A percentile compares a stretch with the other conserved stretches of the same genome.
Conservation (phyloP, 192 early-diverging fungal genomes). For the Chytriomyces confervae region DNA sequence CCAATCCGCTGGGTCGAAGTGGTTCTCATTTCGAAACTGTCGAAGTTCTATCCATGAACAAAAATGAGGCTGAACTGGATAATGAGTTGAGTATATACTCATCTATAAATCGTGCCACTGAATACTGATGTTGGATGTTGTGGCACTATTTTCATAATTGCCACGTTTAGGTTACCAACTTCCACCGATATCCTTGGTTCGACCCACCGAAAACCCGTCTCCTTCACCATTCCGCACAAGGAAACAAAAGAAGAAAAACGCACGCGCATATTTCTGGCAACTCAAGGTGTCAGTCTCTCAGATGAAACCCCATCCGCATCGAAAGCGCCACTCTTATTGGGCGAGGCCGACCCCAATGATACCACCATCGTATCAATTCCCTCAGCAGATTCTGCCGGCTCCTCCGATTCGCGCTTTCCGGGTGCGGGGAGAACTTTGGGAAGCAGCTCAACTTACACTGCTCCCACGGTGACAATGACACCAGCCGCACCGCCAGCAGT, state of each 20-base stretch:
- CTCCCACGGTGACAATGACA: background rate
- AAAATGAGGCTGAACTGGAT: too few species aligned
- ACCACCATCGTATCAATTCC: constrained; percentile 7
- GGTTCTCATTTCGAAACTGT: background rate
- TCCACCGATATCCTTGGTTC: too few species aligned
- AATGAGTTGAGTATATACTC: too few species aligned
- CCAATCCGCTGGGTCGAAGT: background rate
- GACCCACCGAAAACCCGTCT: too few species aligned
- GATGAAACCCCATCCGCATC: background rate
- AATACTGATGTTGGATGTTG: too few species aligned
- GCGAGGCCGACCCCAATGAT: constrained; percentile 10
- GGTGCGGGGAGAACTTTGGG: background rate
- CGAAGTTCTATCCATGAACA: background rate
- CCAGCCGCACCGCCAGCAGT: background rate
- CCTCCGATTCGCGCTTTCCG: constrained; percentile 1
- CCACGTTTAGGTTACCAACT: too few species aligned
- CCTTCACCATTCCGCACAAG: too few species aligned
- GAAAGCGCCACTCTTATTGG: constrained; percentile 16
- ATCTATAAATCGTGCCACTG: too few species aligned
- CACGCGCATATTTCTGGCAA: background rate
- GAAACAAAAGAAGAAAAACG: constrained; percentile 29
- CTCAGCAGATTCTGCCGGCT: background rate
- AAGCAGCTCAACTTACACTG: background rate
- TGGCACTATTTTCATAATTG: too few species aligned
- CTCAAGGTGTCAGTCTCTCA: background rate